Percentiles rank a stretch among this genome's conserved stretches.
phyloP scores from a whole-genome alignment of 495 filamentous ascomycete species.

The Letharia lupina region DNA sequence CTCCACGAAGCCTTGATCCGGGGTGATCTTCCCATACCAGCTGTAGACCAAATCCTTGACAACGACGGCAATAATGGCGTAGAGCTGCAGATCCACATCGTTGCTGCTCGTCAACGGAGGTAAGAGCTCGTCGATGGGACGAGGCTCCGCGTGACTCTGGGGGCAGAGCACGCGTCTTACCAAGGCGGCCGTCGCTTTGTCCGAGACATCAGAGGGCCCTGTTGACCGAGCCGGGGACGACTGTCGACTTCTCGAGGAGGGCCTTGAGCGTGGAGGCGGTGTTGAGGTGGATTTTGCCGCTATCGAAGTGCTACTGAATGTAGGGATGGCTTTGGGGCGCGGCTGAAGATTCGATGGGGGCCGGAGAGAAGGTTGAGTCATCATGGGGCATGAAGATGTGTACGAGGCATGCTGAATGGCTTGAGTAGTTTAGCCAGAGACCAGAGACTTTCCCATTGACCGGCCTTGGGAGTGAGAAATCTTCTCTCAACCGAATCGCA shows the following conservation, averaged over 20 bases:
- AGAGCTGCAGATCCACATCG: constrained; percentile 84
- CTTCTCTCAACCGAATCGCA: background rate
- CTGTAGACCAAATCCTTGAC: constrained; percentile 79
- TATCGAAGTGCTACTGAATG: constrained; percentile 35
- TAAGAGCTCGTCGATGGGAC: constrained; percentile 66
- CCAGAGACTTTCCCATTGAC: background rate
- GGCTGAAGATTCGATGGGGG: constrained; percentile 44
- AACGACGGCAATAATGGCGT: constrained; percentile 81
- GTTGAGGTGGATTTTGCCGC: constrained; percentile 30
- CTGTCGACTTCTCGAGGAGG: constrained; percentile 31
- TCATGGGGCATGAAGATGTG: constrained; percentile 8
- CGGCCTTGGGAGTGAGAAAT: background rate
- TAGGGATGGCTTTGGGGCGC: constrained; percentile 39
- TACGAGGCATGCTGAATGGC: background rate
- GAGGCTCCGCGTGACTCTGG: constrained; percentile 39
- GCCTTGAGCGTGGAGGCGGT: constrained; percentile 29
- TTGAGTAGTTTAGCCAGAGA: background rate
- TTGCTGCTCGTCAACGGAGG: constrained; percentile 90
- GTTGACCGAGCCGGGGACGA: constrained; percentile 27
- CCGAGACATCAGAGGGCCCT: constrained; percentile 37
- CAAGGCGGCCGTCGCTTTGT: constrained; percentile 50
- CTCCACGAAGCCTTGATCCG: constrained; percentile 75
- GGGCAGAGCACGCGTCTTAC: constrained; percentile 62
- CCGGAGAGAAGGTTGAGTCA: constrained; percentile 26
- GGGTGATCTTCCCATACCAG: constrained; percentile 89